Percentiles rank a stretch among this genome's conserved stretches.
Conservation (phyloP, 169 alveolate species). For the Ichthyophthirius multifiliis region DNA sequence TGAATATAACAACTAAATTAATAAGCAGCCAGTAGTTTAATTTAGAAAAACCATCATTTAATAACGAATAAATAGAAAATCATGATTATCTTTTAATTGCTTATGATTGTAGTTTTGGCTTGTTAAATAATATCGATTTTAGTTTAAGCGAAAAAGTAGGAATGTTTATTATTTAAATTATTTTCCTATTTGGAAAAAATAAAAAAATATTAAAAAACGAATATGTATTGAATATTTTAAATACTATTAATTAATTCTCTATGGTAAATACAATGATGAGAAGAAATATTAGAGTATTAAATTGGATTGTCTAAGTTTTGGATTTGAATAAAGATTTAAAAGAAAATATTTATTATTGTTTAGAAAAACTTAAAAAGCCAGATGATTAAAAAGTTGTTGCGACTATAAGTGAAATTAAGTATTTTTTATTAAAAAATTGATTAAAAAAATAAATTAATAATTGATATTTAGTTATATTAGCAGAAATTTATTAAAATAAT, state of each 20-base stretch:
- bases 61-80: not conserved
- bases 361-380: not conserved
- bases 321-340: not conserved
- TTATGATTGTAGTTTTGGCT: not conserved
- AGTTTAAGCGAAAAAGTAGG: not conserved
- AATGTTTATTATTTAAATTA: not conserved
- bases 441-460: too few relatives aligned
- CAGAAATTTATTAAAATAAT: too few relatives aligned
- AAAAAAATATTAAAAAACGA: not conserved
- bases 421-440: too few relatives aligned
- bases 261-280: slow-evolving; percentile 4
- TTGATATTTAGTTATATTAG: too few relatives aligned
- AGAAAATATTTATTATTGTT: not conserved
- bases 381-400: not conserved
- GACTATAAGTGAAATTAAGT: not conserved
- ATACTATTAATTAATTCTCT: not conserved
- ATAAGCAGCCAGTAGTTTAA: not conserved
- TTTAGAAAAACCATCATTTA: not conserved
- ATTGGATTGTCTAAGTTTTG: not conserved
- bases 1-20: not conserved
- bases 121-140: not conserved
- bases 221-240: not conserved
- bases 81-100: not conserved
- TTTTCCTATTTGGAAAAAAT: not conserved
- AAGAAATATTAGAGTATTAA: not conserved